Evolutionary conservation across 75 land plant genomes (phyloP), one percentile per base, ranked within the genome.

Genomic region (Cupressus sempervirens): DNA sequence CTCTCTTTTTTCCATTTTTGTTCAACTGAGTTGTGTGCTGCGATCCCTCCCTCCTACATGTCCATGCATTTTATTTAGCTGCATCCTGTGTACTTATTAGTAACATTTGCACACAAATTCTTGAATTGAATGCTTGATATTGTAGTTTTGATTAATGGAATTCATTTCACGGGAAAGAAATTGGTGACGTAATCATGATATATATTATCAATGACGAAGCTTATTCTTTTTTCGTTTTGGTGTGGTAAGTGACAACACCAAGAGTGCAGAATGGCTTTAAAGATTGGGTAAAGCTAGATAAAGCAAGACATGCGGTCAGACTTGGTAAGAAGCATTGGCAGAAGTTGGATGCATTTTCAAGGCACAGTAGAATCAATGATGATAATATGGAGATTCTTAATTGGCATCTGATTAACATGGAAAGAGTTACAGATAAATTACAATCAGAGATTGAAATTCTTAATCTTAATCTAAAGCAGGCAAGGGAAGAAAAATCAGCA

Each of bases 271-370:
- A 91, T 79, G 72, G 84, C 7, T 85, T 95, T 86, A 88, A 94
- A 86, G 90, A 89, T 40, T 96, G 93, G 96, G 85, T 93, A 18
- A 86, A 87, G 6, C 56, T 83, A 9, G 94, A 92, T 84, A 90
- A 90, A 56, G 90, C 87, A 36, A 90, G 88, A 74, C 88, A 88
- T 84, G 84, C 88, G 38, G 36, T 88, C 15, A 77, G 88, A 14
- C 84, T 93, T 76, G 91, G 94, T 85, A 88, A 92, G 41, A 90
- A 89, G 58, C 96, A 95, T 84, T 84, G 87, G 84, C 72, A 88
- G 53, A 96, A 95, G 86, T 79, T 97, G 67, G 91, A 94, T 74
- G 94, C 98, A 50, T 94, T 95, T 86, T 91, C 91, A 50, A 91
- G 94, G 48, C 98, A 97, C 84, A 85, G 93, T 91, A 92, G 92